A percentile compares a stretch with the other conserved stretches of the same genome.
Conservation (phyloP, 164 flowering plant genomes). For the Stephania cephalantha region DNA sequence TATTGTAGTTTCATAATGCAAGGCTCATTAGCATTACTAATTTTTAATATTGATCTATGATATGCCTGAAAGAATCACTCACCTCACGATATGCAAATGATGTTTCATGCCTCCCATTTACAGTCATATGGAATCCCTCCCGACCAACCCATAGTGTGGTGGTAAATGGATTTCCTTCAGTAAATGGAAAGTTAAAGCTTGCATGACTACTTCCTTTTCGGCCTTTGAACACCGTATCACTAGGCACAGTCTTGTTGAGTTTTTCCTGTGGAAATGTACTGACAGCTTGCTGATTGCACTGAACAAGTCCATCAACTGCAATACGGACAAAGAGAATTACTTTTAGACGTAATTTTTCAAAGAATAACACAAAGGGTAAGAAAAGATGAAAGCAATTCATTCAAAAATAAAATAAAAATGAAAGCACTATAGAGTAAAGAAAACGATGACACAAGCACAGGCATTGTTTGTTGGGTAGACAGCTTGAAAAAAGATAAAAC, state of each 20-base stretch:
- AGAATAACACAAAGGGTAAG: background rate
- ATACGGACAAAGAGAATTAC: conserved; percentile 8
- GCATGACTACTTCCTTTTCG: conserved; percentile 32
- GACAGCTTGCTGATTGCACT: conserved; percentile 57
- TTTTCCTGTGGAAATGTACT: conserved; percentile 38
- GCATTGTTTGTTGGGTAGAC: background rate
- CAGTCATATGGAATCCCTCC: conserved; percentile 94
- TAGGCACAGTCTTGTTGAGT: conserved; percentile 29
- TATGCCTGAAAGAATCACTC: conserved; percentile 22
- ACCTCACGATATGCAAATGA: conserved; percentile 84
- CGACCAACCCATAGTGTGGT: conserved; percentile 82
- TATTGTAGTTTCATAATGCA: background rate
- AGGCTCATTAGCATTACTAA: background rate
- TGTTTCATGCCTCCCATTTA: conserved; percentile 90
- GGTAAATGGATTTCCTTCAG: conserved; percentile 62
- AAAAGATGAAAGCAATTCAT: background rate
- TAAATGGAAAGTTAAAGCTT: conserved; percentile 62
- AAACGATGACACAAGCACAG: background rate
- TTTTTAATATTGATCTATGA: background rate
- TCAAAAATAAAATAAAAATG: background rate
- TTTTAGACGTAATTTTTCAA: background rate
- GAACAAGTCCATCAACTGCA: conserved; percentile 74
- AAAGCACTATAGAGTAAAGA: background rate
- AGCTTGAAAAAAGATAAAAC: background rate
- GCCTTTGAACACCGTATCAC: conserved; percentile 24